Percentiles rank a stretch among this genome's conserved stretches.
Evolutionary conservation across 164 flowering plant genomes (phyloP).

Genomic region (Protea cynaroides): DNA sequence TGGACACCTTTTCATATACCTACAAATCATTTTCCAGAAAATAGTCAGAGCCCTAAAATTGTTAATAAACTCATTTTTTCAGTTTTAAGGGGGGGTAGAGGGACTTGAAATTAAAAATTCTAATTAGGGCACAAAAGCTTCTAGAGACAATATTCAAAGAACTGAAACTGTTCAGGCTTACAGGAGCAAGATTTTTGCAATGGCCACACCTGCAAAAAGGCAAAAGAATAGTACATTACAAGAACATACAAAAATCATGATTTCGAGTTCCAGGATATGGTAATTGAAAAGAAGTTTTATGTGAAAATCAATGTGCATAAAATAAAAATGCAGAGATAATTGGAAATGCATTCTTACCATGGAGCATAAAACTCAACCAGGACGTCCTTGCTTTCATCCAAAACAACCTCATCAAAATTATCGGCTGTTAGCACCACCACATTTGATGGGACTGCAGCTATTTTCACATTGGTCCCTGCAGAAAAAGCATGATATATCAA

Average conservation of each 20-base stretch:
- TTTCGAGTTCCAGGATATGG: neutral
- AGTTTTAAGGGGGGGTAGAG: too few relatives aligned
- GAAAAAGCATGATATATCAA: constrained; percentile 1
- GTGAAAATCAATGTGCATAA: neutral
- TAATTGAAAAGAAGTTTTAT: neutral
- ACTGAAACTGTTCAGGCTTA: constrained; percentile 24
- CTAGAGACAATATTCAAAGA: neutral
- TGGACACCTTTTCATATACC: constrained; percentile 90
- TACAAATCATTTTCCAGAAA: constrained; percentile 17
- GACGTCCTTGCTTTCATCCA: constrained; percentile 83
- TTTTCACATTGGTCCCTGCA: constrained; percentile 89
- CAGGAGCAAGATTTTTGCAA: constrained; percentile 95
- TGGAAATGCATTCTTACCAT: constrained; percentile 43
- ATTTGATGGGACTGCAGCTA: constrained; percentile 60
- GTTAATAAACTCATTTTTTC: neutral
- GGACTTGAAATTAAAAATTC: too few relatives aligned
- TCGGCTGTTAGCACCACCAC: constrained; percentile 75
- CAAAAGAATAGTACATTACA: neutral
- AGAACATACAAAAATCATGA: neutral
- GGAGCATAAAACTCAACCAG: constrained; percentile 98
- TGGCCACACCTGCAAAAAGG: constrained; percentile 82
- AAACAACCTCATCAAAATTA: constrained; percentile 68
- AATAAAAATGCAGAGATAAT: neutral
- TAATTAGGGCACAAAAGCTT: neutral
- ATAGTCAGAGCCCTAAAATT: neutral